These are phyloP conservation scores for Simplicillium sp. DNA, from an alignment of 2,329 filamentous ascomycete genomes.

Conservation along the genomic window DNA sequence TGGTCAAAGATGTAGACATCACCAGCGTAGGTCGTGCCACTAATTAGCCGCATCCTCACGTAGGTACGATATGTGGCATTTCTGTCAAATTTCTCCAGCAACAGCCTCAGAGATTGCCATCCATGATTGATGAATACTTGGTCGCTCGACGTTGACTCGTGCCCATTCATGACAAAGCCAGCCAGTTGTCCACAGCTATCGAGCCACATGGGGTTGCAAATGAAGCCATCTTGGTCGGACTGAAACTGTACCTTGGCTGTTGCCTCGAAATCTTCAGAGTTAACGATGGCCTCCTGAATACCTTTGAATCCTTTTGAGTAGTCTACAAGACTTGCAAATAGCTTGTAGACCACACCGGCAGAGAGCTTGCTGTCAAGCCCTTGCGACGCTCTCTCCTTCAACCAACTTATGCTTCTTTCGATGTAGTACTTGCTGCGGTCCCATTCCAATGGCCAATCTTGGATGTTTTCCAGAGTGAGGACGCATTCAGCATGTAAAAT, in stretches of 20 bases:
- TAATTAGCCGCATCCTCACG: not conserved
- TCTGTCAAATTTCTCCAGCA: constrained; percentile 32
- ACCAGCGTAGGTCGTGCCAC: constrained; percentile 38
- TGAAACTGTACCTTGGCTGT: not conserved
- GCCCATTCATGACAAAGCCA: constrained; percentile 47
- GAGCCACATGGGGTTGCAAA: constrained; percentile 47
- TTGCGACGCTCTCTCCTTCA: too few relatives aligned
- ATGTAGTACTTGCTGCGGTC: too few relatives aligned
- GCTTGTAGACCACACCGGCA: not conserved
- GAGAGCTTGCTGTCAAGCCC: not conserved
- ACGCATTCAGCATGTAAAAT: too few relatives aligned
- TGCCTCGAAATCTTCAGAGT: not conserved
- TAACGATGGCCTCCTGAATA: not conserved
- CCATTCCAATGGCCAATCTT: not conserved
- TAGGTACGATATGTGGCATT: constrained; percentile 30
- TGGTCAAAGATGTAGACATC: constrained; percentile 47
- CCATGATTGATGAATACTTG: constrained; percentile 51
- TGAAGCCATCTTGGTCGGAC: constrained; percentile 3
- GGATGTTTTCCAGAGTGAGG: not conserved
- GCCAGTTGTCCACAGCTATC: constrained; percentile 47
- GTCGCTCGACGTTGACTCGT: too few relatives aligned
- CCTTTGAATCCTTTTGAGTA: not conserved
- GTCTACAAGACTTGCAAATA: not conserved
- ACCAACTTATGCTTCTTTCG: too few relatives aligned
- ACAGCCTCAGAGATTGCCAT: constrained; percentile 42